Percentiles rank a stretch among this genome's conserved stretches.
Evolutionary conservation across 2,329 filamentous ascomycete species (phyloP).

Genomic region (Chalara sp.): DNA sequence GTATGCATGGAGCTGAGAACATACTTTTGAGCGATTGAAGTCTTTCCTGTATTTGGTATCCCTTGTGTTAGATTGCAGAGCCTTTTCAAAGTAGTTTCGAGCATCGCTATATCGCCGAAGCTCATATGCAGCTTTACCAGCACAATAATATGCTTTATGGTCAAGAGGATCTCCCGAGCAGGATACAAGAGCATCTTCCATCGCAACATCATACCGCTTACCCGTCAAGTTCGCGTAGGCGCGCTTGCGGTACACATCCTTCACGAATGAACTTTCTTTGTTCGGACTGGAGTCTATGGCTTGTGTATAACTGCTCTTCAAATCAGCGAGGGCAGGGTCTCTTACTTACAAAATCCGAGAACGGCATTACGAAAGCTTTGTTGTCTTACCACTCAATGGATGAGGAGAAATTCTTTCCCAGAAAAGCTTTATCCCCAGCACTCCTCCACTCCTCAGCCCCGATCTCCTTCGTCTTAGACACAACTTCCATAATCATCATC

Average conservation of each 20-base stretch:
- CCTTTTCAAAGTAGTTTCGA: conserved; percentile 6
- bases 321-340: too few relatives aligned
- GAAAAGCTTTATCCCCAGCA: conserved; percentile 11
- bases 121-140: conserved; percentile 10
- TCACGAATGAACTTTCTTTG: too few relatives aligned
- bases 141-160: conserved; percentile 10
- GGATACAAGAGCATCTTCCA: conserved; percentile 10
- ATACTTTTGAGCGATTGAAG: background rate
- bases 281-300: too few relatives aligned
- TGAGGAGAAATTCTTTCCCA: conserved; percentile 10
- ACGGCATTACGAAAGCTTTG: too few relatives aligned
- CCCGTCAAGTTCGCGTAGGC: conserved; percentile 11
- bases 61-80: conserved; percentile 3
- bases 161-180: conserved; percentile 5
- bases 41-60: conserved; percentile 10
- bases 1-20: background rate
- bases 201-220: conserved; percentile 6
- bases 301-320: too few relatives aligned
- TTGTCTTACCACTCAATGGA: conserved; percentile 11
- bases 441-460: conserved; percentile 7
- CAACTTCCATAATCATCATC: conserved; percentile 13
- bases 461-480: conserved; percentile 10
- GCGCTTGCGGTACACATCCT: conserved; percentile 8
- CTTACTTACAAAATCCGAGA: too few relatives aligned
- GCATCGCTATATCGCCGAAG: conserved; percentile 7